Percentiles rank a stretch among this genome's conserved stretches.
phyloP scores from a whole-genome alignment of 2,329 filamentous ascomycete species.

The Penicillium sclerotigenum region DNA sequence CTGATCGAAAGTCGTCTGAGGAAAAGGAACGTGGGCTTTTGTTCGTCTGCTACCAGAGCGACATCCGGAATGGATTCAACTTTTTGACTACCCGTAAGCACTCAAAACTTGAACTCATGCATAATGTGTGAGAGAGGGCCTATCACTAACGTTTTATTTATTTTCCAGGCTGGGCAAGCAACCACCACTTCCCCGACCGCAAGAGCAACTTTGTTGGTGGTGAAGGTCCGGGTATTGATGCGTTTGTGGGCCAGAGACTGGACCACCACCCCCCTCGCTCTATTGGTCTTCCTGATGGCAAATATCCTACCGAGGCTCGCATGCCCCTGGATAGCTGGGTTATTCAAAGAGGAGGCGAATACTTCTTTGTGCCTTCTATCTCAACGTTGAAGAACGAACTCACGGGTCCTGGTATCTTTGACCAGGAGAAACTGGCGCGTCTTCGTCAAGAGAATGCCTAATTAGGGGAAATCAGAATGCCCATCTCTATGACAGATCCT shows the following conservation, averaged over 20 bases:
- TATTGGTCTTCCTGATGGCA: constrained; percentile 19
- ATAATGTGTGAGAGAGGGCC: not conserved
- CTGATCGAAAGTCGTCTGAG: constrained; percentile 19
- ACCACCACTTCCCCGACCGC: constrained; percentile 16
- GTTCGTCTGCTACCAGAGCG: constrained; percentile 48
- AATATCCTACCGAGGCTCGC: constrained; percentile 13
- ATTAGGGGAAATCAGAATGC: not conserved
- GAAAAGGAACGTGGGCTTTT: constrained; percentile 44
- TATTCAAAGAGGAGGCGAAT: constrained; percentile 44
- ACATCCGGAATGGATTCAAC: constrained; percentile 38
- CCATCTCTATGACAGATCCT: not conserved
- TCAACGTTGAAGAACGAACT: constrained; percentile 14
- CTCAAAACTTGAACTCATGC: not conserved
- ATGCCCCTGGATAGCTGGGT: constrained; percentile 38
- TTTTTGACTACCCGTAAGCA: constrained; percentile 32
- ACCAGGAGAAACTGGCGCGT: not conserved
- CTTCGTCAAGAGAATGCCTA: not conserved
- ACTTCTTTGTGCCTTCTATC: constrained; percentile 48
- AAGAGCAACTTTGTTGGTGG: constrained; percentile 8
- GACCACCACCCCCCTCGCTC: constrained; percentile 13
- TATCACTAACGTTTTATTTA: not conserved
- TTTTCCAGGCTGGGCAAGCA: constrained; percentile 24
- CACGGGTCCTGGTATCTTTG: constrained; percentile 2
- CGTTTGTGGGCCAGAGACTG: constrained; percentile 20
- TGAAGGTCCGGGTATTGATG: constrained; percentile 20